Conservation (phyloP, 2,329 filamentous ascomycete species). For the Fusarium sp. region DNA sequence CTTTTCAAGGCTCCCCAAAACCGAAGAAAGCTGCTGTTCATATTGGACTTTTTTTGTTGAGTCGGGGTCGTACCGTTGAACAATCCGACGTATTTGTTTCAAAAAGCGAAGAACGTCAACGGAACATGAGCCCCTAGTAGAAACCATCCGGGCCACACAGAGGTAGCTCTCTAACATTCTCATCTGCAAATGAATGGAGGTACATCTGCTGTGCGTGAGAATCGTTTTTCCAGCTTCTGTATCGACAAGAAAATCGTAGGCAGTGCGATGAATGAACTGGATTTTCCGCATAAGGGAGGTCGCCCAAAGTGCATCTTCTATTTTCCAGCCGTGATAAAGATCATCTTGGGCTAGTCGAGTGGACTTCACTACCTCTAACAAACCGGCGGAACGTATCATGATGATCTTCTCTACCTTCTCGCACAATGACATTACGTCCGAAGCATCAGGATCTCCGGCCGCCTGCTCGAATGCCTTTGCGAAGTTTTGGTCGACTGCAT, state of each 20-base stretch:
- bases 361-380: no score
- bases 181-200: no score
- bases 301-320: no score
- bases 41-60: rapidly evolving
- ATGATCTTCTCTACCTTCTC: no score
- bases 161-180: no score
- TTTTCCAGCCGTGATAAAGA: no score
- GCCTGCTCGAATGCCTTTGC: no score
- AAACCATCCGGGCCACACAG: rapidly evolving
- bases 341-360: no score
- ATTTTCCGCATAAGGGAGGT: rapidly evolving
- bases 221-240: neutral
- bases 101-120: rapidly evolving
- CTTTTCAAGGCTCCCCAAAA: rapidly evolving
- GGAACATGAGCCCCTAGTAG: no score
- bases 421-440: rapidly evolving
- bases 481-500: no score
- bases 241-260: neutral
- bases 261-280: neutral
- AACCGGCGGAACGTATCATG: no score
- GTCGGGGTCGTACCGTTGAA: no score
- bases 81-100: rapidly evolving
- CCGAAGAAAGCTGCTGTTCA: rapidly evolving
- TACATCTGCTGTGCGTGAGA: rapidly evolving
- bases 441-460: rapidly evolving